Evolutionary conservation across 1,284 basidiomycete genomes (phyloP).

Genomic region (Fomitopsis schrenkii): DNA sequence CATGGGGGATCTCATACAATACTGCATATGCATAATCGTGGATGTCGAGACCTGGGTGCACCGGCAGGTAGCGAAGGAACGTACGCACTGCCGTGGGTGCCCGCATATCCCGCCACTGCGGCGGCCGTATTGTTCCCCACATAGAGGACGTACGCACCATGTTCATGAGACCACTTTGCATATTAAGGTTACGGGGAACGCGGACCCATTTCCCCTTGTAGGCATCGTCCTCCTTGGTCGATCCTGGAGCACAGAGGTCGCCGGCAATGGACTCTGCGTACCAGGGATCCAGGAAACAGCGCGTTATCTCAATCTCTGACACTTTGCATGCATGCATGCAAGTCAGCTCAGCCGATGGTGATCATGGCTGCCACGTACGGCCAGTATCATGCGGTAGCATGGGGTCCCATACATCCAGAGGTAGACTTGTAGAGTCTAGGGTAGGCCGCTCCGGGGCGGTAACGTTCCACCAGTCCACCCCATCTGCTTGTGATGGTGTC

Average conservation of each 20-base stretch:
- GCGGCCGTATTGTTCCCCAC: neutral
- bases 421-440: slow-evolving; percentile 56
- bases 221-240: slow-evolving; percentile 71
- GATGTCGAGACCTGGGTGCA: too few relatives aligned
- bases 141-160: slow-evolving; percentile 8
- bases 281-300: slow-evolving; percentile 67
- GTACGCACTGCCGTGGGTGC: too few relatives aligned
- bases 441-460: slow-evolving; percentile 25
- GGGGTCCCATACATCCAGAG: slow-evolving; percentile 80
- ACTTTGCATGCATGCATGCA: slow-evolving; percentile 36
- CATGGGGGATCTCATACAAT: too few relatives aligned
- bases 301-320: slow-evolving; percentile 72
- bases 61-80: too few relatives aligned
- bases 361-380: slow-evolving; percentile 41
- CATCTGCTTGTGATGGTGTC: slow-evolving; percentile 19
- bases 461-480: slow-evolving; percentile 74
- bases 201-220: slow-evolving; percentile 87
- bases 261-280: slow-evolving; percentile 28
- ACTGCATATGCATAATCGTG: too few relatives aligned
- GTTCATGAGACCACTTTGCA: slow-evolving; percentile 36
- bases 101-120: too few relatives aligned
- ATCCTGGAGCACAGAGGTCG: slow-evolving; percentile 63
- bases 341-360: neutral
- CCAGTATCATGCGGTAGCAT: slow-evolving; percentile 80
- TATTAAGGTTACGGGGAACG: slow-evolving; percentile 74